These are phyloP conservation scores for Anthoceros angustus DNA, from an alignment of 225 moss, liverwort and hornwort species.

Conservation along the genomic window DNA sequence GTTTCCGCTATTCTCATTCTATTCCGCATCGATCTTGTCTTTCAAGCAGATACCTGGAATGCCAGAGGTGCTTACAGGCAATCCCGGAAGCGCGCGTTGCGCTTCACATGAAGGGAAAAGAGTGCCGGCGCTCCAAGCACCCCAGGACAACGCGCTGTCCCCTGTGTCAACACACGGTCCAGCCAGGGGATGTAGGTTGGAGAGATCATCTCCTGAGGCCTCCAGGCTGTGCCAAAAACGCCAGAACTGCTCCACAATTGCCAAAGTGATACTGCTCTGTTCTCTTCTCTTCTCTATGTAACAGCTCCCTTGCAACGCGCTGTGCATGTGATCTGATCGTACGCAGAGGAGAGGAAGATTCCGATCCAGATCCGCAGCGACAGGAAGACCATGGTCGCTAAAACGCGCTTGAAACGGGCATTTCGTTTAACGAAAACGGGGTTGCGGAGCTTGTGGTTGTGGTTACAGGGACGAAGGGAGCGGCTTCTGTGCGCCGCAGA, in stretches of 20 bases:
- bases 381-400: too few relatives aligned
- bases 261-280: neutral
- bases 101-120: conserved; percentile 67
- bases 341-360: too few relatives aligned
- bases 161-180: conserved; percentile 66
- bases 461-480: neutral
- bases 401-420: too few relatives aligned
- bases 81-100: conserved; percentile 48
- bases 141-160: conserved; percentile 64
- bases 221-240: conserved; percentile 75
- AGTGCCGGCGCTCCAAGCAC: conserved; percentile 71
- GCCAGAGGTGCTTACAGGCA: conserved; percentile 79
- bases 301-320: neutral
- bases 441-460: too few relatives aligned
- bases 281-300: neutral
- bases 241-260: conserved; percentile 19
- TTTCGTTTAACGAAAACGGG: too few relatives aligned
- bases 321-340: too few relatives aligned
- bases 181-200: conserved; percentile 72
- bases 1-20: neutral
- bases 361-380: too few relatives aligned
- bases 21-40: neutral
- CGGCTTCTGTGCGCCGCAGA: neutral
- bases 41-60: conserved; percentile 58
- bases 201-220: conserved; percentile 67